Conservation (phyloP, 495 filamentous ascomycete species). For the Penicillium waksmanii region DNA sequence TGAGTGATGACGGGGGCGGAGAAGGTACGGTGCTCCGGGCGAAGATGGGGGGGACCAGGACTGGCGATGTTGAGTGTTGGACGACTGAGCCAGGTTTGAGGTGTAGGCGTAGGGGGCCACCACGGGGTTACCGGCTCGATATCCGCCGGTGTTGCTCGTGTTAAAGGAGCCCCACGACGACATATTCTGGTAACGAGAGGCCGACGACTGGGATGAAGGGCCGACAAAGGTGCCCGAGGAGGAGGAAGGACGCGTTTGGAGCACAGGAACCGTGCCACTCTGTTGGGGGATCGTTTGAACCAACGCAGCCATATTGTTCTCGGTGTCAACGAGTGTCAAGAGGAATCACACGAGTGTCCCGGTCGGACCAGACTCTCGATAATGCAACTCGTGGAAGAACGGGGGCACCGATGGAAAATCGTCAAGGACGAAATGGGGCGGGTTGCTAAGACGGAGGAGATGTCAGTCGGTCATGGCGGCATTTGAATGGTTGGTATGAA, state of each 20-base stretch:
- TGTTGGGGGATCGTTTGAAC: conserved; percentile 89
- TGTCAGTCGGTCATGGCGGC: conserved; percentile 20
- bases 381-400: conserved; percentile 26
- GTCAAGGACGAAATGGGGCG: background rate
- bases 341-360: conserved; percentile 24
- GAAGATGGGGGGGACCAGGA: conserved; percentile 61
- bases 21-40: conserved; percentile 67
- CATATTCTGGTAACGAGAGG: conserved; percentile 55
- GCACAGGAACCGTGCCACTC: conserved; percentile 77
- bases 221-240: conserved; percentile 58
- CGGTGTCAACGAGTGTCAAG: conserved; percentile 20
- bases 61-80: conserved; percentile 59
- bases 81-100: conserved; percentile 62
- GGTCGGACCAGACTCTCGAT: conserved; percentile 27
- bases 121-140: conserved; percentile 68
- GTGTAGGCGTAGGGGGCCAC: conserved; percentile 88
- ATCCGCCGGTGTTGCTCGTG: conserved; percentile 59
- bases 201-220: conserved; percentile 48
- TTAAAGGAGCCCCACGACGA: conserved; percentile 70
- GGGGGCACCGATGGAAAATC: background rate
- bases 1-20: conserved; percentile 64
- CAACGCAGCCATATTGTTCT: conserved; percentile 79
- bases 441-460: conserved; percentile 12
- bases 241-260: conserved; percentile 78
- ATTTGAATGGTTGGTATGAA: background rate